Evolutionary conservation across 2,329 filamentous ascomycete genomes (phyloP).

Genomic region (Calonectria multiphialidica): DNA sequence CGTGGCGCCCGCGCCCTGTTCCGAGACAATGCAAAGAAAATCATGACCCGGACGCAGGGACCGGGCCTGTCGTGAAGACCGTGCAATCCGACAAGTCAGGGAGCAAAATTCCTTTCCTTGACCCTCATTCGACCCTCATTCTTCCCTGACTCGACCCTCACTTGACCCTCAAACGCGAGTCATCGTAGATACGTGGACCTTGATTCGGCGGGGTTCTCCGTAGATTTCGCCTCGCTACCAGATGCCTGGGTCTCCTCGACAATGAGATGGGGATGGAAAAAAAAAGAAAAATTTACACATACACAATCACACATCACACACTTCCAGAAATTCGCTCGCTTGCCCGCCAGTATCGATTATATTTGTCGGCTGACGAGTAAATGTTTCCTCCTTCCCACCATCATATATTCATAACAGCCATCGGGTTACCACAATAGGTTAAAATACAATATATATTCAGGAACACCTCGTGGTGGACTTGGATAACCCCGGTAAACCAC

Average conservation of each 20-base stretch:
- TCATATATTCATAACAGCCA: background rate
- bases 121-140: background rate
- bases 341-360: background rate
- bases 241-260: constrained; percentile 8
- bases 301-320: background rate
- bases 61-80: constrained; percentile 1
- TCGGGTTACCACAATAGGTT: background rate
- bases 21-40: background rate
- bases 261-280: background rate
- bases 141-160: background rate
- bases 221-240: constrained; percentile 9
- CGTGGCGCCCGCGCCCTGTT: background rate
- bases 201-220: background rate
- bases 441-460: background rate
- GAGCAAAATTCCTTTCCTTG: background rate
- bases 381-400: background rate
- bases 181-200: background rate
- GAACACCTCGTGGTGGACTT: constrained; percentile 18
- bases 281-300: background rate
- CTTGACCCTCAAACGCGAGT: background rate
- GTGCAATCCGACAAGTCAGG: constrained; percentile 8
- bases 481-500: constrained; percentile 19
- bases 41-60: constrained; percentile 5
- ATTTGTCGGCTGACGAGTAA: background rate
- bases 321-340: background rate